Percentiles rank a stretch among this genome's conserved stretches.
These are phyloP conservation scores for Scleroderma citrinum DNA, from an alignment of 768 basidiomycete species.

Conservation along the genomic window DNA sequence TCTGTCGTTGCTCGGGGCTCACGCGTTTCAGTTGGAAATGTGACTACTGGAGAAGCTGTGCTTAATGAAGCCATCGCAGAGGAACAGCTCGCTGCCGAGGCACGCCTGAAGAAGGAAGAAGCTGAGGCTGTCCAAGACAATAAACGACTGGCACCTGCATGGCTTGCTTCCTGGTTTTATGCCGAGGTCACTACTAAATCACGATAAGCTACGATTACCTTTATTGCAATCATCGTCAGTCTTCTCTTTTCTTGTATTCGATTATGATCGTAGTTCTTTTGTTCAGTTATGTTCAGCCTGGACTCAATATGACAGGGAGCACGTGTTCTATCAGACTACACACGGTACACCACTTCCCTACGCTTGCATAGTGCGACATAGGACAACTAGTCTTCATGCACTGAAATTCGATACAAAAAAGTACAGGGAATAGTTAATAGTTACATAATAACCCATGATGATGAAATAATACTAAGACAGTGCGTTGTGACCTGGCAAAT, in stretches of 20 bases:
- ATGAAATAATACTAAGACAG: too few species aligned
- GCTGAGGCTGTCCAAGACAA: constrained; percentile 40
- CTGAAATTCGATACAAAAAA: too few species aligned
- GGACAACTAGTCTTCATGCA: too few species aligned
- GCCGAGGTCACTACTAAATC: constrained; percentile 21
- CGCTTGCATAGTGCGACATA: too few species aligned
- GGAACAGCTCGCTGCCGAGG: constrained; percentile 51
- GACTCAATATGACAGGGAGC: too few species aligned
- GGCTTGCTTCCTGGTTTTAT: constrained; percentile 67
- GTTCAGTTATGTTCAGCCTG: too few species aligned
- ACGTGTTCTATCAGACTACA: too few species aligned
- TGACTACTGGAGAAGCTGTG: constrained; percentile 56
- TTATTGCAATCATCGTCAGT: not conserved
- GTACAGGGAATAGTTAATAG: too few species aligned
- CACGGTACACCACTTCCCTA: too few species aligned
- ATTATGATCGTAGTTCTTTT: too few species aligned
- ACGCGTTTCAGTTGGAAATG: constrained; percentile 23
- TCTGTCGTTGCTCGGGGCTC: constrained; percentile 11
- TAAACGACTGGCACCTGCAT: constrained; percentile 28
- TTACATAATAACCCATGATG: too few species aligned
- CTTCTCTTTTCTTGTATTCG: not conserved
- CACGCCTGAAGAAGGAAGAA: constrained; percentile 51
- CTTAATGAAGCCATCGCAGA: constrained; percentile 65
- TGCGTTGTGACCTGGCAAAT: too few species aligned
- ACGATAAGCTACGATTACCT: constrained; percentile 3